These are phyloP conservation scores for Fraxinus cuspidata DNA, from an alignment of 257 asterid genomes.

Conservation along the genomic window DNA sequence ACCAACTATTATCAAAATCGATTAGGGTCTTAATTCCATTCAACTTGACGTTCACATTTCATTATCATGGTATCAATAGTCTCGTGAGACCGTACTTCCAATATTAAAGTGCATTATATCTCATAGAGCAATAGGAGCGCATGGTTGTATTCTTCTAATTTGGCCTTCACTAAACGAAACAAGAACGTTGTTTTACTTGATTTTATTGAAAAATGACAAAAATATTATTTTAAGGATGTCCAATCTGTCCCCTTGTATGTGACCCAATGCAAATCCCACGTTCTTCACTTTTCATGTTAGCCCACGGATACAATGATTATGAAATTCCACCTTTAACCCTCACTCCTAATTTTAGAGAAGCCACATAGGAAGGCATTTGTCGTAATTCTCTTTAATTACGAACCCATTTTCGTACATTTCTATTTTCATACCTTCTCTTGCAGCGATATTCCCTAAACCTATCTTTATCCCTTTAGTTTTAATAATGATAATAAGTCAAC, in stretches of 20 bases:
- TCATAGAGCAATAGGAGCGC: no score
- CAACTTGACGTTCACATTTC: no score
- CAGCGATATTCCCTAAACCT: slow-evolving; percentile 15
- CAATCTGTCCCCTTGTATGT: neutral
- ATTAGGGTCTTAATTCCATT: no score
- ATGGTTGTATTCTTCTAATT: no score
- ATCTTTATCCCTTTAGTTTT: slow-evolving; percentile 24
- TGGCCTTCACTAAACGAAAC: neutral
- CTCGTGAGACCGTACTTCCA: no score
- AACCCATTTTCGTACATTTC: slow-evolving; percentile 20
- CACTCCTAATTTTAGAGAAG: neutral
- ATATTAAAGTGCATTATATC: no score
- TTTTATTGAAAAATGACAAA: no score
- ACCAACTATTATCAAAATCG: no score
- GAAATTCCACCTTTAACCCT: neutral
- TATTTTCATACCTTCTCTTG: neutral
- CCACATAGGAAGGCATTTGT: neutral
- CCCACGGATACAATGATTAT: neutral
- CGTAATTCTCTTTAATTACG: slow-evolving; percentile 15
- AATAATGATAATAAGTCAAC: slow-evolving; percentile 5
- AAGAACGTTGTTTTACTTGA: neutral
- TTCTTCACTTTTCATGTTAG: neutral
- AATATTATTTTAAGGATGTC: neutral
- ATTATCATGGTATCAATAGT: no score
- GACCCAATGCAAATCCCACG: neutral